Conservation (phyloP, 176 grass and related monocot species). For the Luzula sylvatica region DNA sequence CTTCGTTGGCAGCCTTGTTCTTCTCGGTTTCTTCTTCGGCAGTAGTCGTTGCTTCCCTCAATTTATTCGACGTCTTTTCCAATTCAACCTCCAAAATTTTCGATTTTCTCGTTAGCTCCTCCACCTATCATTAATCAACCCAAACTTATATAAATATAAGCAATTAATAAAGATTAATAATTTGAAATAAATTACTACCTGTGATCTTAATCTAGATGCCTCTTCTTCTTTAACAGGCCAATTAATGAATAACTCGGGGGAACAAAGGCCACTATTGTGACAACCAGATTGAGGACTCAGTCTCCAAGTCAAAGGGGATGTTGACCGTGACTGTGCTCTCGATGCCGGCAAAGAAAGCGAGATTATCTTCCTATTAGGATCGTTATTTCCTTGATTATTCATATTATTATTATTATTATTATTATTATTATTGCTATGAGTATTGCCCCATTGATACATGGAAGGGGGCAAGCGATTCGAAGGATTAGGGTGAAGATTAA, state of each 20-base stretch:
- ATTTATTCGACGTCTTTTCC: conserved; percentile 33
- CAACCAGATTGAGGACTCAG: conserved; percentile 24
- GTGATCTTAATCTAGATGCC: conserved; percentile 35
- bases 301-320: conserved; percentile 25
- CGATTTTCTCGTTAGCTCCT: conserved; percentile 36
- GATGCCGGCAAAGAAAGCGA: conserved; percentile 44
- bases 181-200: conserved; percentile 20
- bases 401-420: too few species aligned
- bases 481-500: conserved; percentile 20
- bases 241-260: conserved; percentile 20
- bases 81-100: conserved; percentile 55
- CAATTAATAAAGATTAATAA: neutral
- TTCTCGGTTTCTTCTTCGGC: conserved; percentile 42
- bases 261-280: too few species aligned
- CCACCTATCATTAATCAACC: conserved; percentile 36
- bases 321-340: conserved; percentile 28
- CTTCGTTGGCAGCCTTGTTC: conserved; percentile 61
- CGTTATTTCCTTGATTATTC: conserved; percentile 2
- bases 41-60: conserved; percentile 31
- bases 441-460: conserved; percentile 24
- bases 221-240: conserved; percentile 34
- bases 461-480: conserved; percentile 23
- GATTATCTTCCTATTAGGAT: conserved; percentile 44
- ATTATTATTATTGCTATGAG: neutral
- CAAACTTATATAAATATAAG: neutral